These are phyloP conservation scores for Aspergillus incahuasiensis DNA, from an alignment of 495 filamentous ascomycete species.

Conservation along the genomic window DNA sequence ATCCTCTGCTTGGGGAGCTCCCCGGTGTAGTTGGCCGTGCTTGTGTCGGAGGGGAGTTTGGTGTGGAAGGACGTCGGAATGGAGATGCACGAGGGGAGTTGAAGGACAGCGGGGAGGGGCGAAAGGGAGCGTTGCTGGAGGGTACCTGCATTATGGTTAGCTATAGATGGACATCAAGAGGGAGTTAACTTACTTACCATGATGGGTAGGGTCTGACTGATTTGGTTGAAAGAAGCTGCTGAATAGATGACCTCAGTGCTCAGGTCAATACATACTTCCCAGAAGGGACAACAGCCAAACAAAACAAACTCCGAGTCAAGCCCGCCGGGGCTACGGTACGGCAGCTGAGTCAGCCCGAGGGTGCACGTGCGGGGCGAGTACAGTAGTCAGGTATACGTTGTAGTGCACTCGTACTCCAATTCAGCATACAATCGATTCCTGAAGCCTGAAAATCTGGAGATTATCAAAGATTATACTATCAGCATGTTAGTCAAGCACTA, in stretches of 20 bases:
- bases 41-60: slow-evolving; percentile 42
- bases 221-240: not conserved
- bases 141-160: too few species aligned
- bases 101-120: slow-evolving; percentile 67
- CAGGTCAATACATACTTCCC: slow-evolving; percentile 11
- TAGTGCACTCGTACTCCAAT: not conserved
- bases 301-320: slow-evolving; percentile 16
- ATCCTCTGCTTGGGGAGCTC: slow-evolving; percentile 41
- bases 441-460: not conserved
- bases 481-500: not conserved
- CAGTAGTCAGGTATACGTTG: not conserved
- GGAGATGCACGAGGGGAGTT: slow-evolving; percentile 66
- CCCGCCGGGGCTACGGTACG: slow-evolving; percentile 15
- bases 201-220: not conserved
- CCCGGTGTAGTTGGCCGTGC: slow-evolving; percentile 35
- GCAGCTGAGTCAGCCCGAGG: slow-evolving; percentile 30
- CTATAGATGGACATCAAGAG: too few species aligned
- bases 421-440: not conserved
- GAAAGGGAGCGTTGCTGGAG: slow-evolving; percentile 50
- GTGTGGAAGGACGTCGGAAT: slow-evolving; percentile 61
- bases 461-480: not conserved
- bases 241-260: not conserved
- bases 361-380: slow-evolving; percentile 24
- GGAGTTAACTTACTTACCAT: too few species aligned
- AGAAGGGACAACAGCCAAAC: slow-evolving; percentile 24